Evolutionary conservation across 2,329 filamentous ascomycete genomes (phyloP).

Genomic region (Paraphaeosphaeria minitans): DNA sequence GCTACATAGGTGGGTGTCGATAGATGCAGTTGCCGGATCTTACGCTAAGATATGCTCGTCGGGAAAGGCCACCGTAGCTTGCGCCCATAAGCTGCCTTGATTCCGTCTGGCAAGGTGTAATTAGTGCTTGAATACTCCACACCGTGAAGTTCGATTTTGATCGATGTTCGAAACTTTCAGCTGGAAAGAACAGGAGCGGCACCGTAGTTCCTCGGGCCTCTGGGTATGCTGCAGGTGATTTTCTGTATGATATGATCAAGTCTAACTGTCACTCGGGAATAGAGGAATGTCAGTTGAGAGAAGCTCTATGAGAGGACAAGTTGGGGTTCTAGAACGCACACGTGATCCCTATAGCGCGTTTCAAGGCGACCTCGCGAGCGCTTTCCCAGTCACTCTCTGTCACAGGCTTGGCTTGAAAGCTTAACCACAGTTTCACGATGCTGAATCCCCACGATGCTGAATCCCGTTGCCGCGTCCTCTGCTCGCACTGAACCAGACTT

Average conservation of each 20-base stretch:
- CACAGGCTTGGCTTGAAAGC: constrained; percentile 14
- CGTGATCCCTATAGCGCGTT: background rate
- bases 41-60: no score
- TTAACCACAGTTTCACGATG: constrained; percentile 11
- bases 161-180: no score
- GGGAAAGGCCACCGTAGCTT: background rate
- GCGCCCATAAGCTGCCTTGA: background rate
- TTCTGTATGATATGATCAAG: no score
- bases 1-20: background rate
- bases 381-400: constrained; percentile 12
- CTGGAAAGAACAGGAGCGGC: no score
- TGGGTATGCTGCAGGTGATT: no score
- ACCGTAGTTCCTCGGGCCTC: no score
- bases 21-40: background rate
- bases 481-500: background rate
- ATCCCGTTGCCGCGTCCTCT: constrained; percentile 4
- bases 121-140: no score
- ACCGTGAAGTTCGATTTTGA: no score
- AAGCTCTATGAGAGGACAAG: no score
- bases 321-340: background rate
- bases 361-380: background rate
- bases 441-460: background rate
- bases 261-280: no score
- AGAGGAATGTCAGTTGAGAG: no score
- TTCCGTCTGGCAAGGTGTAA: no score